Evolutionary conservation across 1,139 yeast genomes (phyloP).

Genomic region (Debaryomyces psychrophilus): DNA sequence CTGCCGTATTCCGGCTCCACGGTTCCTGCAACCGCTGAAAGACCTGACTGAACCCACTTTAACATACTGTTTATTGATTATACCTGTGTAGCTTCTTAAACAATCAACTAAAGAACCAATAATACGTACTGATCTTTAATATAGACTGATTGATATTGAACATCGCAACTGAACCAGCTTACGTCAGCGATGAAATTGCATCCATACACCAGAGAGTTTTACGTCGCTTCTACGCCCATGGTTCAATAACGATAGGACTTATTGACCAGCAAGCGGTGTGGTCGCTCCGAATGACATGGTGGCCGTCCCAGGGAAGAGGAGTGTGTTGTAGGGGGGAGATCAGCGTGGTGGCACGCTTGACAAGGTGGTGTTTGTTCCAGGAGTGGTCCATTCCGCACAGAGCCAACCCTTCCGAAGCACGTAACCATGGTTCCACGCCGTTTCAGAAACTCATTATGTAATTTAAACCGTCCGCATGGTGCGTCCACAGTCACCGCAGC

Average conservation of each 20-base stretch:
- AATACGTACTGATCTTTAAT: neutral
- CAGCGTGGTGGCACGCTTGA: too few species aligned
- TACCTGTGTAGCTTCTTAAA: neutral
- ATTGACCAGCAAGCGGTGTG: too few species aligned
- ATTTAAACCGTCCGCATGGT: neutral
- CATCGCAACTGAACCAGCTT: slow-evolving; percentile 5
- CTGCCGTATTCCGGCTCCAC: slow-evolving; percentile 97
- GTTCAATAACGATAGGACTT: too few species aligned
- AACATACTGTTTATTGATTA: slow-evolving; percentile 46
- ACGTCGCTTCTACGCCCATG: neutral
- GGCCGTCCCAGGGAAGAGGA: too few species aligned
- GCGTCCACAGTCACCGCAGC: too few species aligned
- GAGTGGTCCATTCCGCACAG: neutral
- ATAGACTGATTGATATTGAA: neutral
- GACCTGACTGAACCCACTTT: slow-evolving; percentile 85
- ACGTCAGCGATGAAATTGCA: neutral
- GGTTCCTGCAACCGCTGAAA: slow-evolving; percentile 93
- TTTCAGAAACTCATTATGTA: neutral
- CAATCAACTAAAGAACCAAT: neutral
- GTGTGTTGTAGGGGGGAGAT: too few species aligned
- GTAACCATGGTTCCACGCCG: neutral
- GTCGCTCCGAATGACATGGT: too few species aligned
- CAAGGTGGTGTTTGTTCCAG: too few species aligned
- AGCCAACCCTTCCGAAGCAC: neutral
- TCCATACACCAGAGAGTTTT: neutral